A percentile compares a stretch with the other conserved stretches of the same genome.
phyloP scores from a whole-genome alignment of 345 rosid genomes.

The Carallia brachiata region DNA sequence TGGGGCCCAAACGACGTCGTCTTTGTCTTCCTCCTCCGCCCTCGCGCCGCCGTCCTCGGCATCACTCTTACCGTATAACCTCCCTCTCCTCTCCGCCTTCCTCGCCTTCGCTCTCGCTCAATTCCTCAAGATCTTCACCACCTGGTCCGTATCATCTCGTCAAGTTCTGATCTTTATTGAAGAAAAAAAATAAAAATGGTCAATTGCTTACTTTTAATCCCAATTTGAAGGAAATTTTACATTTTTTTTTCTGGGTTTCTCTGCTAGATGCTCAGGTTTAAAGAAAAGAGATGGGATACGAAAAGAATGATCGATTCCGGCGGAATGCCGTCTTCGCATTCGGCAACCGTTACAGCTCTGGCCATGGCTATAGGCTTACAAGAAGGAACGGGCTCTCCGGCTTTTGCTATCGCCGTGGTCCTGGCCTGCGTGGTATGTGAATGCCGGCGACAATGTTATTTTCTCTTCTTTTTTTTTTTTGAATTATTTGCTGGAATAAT shows the following conservation, averaged over 20 bases:
- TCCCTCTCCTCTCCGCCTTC: conserved; percentile 71
- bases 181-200: background rate
- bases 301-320: conserved; percentile 57
- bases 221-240: too few species aligned
- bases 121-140: conserved; percentile 85
- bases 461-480: conserved; percentile 12
- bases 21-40: background rate
- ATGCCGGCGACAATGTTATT: too few species aligned
- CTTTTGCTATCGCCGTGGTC: conserved; percentile 54
- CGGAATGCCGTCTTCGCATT: conserved; percentile 77
- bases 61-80: conserved; percentile 30
- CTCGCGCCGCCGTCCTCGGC: conserved; percentile 41
- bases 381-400: conserved; percentile 47
- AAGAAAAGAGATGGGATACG: conserved; percentile 69
- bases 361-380: conserved; percentile 49
- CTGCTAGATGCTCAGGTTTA: conserved; percentile 41
- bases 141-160: conserved; percentile 45
- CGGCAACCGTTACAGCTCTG: conserved; percentile 60
- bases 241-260: background rate
- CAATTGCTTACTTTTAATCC: too few species aligned
- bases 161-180: background rate
- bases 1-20: conserved; percentile 11
- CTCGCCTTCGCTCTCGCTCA: conserved; percentile 90
- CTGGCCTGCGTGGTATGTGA: conserved; percentile 62
- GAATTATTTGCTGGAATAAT: background rate